These are phyloP conservation scores for Penicillium soppii DNA, from an alignment of 495 filamentous ascomycete genomes.

Conservation along the genomic window DNA sequence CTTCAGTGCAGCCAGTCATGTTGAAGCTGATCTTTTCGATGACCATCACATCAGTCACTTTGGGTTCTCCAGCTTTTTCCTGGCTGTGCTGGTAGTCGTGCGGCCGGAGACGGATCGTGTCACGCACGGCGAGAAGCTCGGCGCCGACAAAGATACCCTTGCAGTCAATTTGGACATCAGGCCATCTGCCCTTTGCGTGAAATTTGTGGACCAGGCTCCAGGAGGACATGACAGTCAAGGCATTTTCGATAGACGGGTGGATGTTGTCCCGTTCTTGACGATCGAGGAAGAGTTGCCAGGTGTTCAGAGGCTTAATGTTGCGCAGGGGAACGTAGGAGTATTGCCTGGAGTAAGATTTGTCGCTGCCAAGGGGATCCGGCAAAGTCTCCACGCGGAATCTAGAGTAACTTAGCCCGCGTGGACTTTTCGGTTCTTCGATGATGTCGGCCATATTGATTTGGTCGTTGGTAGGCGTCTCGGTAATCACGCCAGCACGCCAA, in stretches of 20 bases:
- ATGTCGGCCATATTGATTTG: constrained; percentile 47
- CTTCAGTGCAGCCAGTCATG: constrained; percentile 44
- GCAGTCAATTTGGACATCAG: constrained; percentile 48
- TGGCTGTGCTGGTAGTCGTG: constrained; percentile 9
- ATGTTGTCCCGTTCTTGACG: constrained; percentile 34
- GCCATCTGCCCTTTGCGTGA: constrained; percentile 54
- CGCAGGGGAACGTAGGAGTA: constrained; percentile 55
- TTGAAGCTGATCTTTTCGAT: constrained; percentile 49
- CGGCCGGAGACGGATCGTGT: constrained; percentile 52
- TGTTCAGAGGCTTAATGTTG: constrained; percentile 54
- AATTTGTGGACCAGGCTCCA: constrained; percentile 52
- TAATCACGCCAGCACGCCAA: constrained; percentile 59
- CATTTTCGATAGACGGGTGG: constrained; percentile 56
- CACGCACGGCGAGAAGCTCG: constrained; percentile 53
- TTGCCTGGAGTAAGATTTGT: constrained; percentile 51
- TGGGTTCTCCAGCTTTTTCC: not conserved
- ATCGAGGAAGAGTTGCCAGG: constrained; percentile 48
- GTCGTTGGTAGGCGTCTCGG: constrained; percentile 45
- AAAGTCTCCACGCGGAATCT: constrained; percentile 60
- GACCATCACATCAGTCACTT: constrained; percentile 52
- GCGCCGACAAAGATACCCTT: constrained; percentile 56
- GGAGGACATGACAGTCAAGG: constrained; percentile 52
- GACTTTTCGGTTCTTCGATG: constrained; percentile 33
- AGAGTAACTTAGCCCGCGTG: constrained; percentile 46
- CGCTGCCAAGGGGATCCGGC: constrained; percentile 46